Evolutionary conservation across 371 early-diverging fungal species (phyloP), one percentile per base, ranked within the genome.

Genomic region (Syncephalastrum sp.): DNA sequence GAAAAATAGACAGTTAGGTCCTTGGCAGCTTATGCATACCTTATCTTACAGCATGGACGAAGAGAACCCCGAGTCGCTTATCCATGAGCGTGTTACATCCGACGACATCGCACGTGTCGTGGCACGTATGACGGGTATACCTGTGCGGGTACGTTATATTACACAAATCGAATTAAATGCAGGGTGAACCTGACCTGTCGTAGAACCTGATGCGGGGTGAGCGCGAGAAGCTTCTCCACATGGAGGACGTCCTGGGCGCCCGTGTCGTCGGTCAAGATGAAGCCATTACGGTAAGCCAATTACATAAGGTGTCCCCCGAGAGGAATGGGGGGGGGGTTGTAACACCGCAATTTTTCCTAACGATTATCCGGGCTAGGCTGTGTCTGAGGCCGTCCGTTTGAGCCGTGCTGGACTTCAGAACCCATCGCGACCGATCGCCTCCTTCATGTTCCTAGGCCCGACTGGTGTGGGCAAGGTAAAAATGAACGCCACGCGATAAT

Each of bases 391-490:
- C 4, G 90, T 97, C 43, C 68, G 89, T 46, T 70, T 88, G 25
- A 84, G 84, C 44, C 82, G 91, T 38, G 88, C 91, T 7, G 92
- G 92, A 10, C 74, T 93, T 44, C 79, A 80, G 56, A 79, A 82
- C 44, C 76, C 83, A 44, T 77, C 81, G 10, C 75, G 89, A 23
- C 96, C 97, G 0, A 85, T 93, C 67, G 97, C 92, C 0, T 88
- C 91, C 4, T 97, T 97, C 64, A 56, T 97, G 61, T 95, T 97
- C 74, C 72, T 95, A 17, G 97, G 97, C 12, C 93, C 94, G 25
- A 95, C 94, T 2, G 97, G 97, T 67, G 93, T 92, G 6, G 91
- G 91, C 42, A 91, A 91, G 65, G 69, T 68, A 64, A 17, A n/a
- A 15, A 33, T 10, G 7, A 29, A 2, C 38, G 38, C 38, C 38